Evolutionary conservation across 2,329 filamentous ascomycete species (phyloP).

Genomic region (Penicillium sp.): DNA sequence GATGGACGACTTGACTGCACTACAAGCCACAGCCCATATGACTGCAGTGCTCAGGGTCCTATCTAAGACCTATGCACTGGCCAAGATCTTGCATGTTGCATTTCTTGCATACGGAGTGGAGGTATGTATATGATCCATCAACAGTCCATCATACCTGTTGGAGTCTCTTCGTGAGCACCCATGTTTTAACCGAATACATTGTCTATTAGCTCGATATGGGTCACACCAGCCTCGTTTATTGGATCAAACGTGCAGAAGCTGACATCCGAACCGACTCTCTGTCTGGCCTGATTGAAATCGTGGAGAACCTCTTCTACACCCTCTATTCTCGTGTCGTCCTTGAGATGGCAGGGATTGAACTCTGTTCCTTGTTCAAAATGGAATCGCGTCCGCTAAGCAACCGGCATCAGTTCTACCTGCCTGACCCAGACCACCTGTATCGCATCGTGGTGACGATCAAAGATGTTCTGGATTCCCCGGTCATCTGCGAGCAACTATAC

Average conservation of each 20-base stretch:
- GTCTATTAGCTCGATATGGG: conserved; percentile 39
- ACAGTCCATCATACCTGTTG: not conserved
- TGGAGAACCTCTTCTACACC: conserved; percentile 43
- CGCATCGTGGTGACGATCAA: conserved; percentile 41
- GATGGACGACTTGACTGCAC: conserved; percentile 22
- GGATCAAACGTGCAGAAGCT: conserved; percentile 37
- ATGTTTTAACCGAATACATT: not conserved
- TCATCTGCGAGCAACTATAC: conserved; percentile 33
- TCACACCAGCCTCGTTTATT: conserved; percentile 33
- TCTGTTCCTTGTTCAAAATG: conserved; percentile 36
- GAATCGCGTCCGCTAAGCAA: conserved; percentile 23
- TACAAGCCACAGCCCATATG: conserved; percentile 28
- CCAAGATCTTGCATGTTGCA: conserved; percentile 39
- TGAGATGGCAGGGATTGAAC: conserved; percentile 42
- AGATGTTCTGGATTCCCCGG: conserved; percentile 32
- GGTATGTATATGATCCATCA: conserved; percentile 27
- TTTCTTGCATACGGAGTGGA: conserved; percentile 40
- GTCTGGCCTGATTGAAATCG: conserved; percentile 34
- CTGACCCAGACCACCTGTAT: conserved; percentile 39
- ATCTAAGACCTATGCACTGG: conserved; percentile 39
- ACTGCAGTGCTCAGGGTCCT: conserved; percentile 35
- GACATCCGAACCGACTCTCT: conserved; percentile 33
- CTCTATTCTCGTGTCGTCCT: conserved; percentile 42
- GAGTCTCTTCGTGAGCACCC: not conserved
- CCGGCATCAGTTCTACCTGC: conserved; percentile 29